Conservation (phyloP, 352 stramenopile genomes). For the Phytophthora sansomeana region DNA sequence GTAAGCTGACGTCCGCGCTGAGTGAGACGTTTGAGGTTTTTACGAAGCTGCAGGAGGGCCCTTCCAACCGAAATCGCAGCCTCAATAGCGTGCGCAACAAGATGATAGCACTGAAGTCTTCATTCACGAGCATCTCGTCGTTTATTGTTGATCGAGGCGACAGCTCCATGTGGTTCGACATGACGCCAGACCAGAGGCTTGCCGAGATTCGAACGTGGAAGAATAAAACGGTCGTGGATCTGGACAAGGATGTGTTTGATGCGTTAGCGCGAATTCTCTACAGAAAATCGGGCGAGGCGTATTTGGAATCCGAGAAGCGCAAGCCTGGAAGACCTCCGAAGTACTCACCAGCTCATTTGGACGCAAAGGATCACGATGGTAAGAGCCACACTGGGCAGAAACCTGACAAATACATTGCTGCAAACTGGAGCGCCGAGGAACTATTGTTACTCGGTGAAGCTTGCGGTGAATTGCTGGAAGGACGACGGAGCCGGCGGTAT, state of each 20-base stretch:
- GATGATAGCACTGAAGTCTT: constrained; percentile 52
- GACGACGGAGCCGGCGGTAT: constrained; percentile 43
- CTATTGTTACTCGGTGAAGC: constrained; percentile 43
- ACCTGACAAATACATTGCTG: constrained; percentile 32
- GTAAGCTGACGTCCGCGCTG: constrained; percentile 30
- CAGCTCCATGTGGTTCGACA: constrained; percentile 39
- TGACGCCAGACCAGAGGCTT: constrained; percentile 32
- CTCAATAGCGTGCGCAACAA: constrained; percentile 48
- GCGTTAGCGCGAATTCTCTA: constrained; percentile 33
- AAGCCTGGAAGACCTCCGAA: constrained; percentile 13
- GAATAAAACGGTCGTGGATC: constrained; percentile 46
- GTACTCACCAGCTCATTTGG: not conserved
- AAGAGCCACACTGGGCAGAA: constrained; percentile 28
- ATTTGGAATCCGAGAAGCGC: constrained; percentile 11
- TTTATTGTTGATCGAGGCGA: constrained; percentile 37
- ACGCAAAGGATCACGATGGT: constrained; percentile 19
- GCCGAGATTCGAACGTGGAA: constrained; percentile 37
- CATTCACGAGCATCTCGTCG: constrained; percentile 33
- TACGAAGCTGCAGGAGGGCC: constrained; percentile 32
- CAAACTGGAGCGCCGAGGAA: constrained; percentile 47
- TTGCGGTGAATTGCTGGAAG: constrained; percentile 46
- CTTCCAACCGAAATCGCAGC: constrained; percentile 26
- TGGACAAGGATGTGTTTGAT: constrained; percentile 41
- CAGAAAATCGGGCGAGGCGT: constrained; percentile 19
- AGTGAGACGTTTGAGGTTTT: constrained; percentile 38